phyloP scores from a whole-genome alignment of 257 asterid genomes.

The Lithospermum erythrorhizon region DNA sequence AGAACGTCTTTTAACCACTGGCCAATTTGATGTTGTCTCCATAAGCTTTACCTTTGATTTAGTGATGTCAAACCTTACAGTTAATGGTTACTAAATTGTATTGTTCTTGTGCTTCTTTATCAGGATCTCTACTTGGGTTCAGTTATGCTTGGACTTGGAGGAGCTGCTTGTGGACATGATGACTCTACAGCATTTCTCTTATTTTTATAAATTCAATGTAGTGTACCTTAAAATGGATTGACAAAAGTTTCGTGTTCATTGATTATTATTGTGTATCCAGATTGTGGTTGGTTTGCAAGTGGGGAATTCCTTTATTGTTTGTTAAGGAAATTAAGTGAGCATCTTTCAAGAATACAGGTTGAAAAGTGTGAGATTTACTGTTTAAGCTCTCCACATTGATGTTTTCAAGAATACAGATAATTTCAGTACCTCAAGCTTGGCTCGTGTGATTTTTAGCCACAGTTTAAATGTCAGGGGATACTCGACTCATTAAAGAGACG shows the following conservation, averaged over 20 bases:
- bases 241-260: not conserved
- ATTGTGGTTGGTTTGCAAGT: too few species aligned
- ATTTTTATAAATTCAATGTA: not conserved
- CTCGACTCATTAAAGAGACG: too few species aligned
- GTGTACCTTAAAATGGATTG: not conserved
- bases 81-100: not conserved
- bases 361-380: too few species aligned
- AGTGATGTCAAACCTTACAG: not conserved
- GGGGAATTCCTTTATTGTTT: too few species aligned
- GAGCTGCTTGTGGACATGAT: not conserved
- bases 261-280: too few species aligned
- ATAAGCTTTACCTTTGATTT: not conserved
- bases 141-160: not conserved
- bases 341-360: too few species aligned
- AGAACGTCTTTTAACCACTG: not conserved
- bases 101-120: not conserved
- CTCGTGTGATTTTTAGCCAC: too few species aligned
- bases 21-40: not conserved
- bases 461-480: too few species aligned
- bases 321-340: too few species aligned
- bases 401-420: too few species aligned
- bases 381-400: too few species aligned
- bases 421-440: too few species aligned
- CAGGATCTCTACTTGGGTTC: not conserved
- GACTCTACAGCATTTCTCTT: not conserved